Evolutionary conservation across 1,284 basidiomycete genomes (phyloP), one percentile per base, ranked within the genome.

Genomic region (Cystobasidiaceae sp.): DNA sequence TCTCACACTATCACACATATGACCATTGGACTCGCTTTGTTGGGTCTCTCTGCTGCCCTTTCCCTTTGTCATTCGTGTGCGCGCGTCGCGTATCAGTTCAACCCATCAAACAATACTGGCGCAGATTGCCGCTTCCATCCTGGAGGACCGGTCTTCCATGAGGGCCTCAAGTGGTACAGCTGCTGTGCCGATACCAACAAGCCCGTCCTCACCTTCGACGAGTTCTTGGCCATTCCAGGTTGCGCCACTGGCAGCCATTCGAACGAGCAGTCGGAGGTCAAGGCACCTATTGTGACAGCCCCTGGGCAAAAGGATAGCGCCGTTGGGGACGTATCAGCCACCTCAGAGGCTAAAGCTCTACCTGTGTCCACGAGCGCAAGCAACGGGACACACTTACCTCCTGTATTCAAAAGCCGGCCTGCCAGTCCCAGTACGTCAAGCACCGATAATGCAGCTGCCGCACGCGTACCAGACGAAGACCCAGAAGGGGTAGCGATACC

Each of bases 111-210:
- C 43, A 85, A 85, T 70, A 77, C 75, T 39, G 79, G 81, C 19
- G 82, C 83, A 6, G 81, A 79, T 70, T 96, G 93, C 77, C 78
- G 77, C 23, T 88, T 89, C 76, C 92, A 94, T 76, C 80, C 88
- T 50, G 93, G 93, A 67, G 82, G 80, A 71, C 90, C 92, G 51
- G 82, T 93, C 43, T 94, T 96, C 75, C 92, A 96, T 74, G 93
- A 96, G 78, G 93, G 93, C 2, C 81, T 93, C 51, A 96, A 97
- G 76, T 92, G 89, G 28, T 94, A 90, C 90, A 69, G 59, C 9
- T 97, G 93, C 77, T 97, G 93, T 78, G 81, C 85, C 52, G 84
- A 86, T 69, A 80, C 84, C 50, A 90, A 91, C 80, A 93, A 91
- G 43, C 70, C 93, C 1, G 92, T 93, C 39, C 79, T 94, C 57